Conservation (phyloP, 2,329 filamentous ascomycete genomes). For the Allantophomopsis lycopodina region DNA sequence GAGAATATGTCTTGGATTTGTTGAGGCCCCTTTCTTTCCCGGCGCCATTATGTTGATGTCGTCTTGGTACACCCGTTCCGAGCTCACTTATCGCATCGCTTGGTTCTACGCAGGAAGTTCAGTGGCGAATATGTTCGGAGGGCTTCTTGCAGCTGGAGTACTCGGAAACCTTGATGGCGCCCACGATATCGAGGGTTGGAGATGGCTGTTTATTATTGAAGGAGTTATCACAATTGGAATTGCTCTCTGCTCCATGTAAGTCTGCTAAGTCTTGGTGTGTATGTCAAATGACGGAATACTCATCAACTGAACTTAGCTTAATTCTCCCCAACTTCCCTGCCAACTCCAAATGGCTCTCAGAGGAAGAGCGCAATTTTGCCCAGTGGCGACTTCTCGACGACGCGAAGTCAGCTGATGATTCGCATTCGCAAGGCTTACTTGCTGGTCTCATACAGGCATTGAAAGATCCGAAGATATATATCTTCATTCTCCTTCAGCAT, state of each 20-base stretch:
- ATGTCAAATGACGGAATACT: neutral
- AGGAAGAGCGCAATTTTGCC: slow-evolving; percentile 1
- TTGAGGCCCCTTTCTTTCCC: slow-evolving; percentile 29
- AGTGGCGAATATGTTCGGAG: slow-evolving; percentile 24
- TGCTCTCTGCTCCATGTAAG: slow-evolving; percentile 2
- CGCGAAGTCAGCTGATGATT: neutral
- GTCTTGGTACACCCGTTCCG: slow-evolving; percentile 25
- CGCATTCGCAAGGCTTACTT: neutral
- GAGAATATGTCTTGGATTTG: slow-evolving; percentile 17
- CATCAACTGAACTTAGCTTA: slow-evolving; percentile 7
- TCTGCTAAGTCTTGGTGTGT: slow-evolving; percentile 1
- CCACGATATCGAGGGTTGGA: slow-evolving; percentile 7
- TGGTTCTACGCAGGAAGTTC: slow-evolving; percentile 16
- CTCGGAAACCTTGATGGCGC: slow-evolving; percentile 3
- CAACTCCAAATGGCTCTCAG: slow-evolving; percentile 1
- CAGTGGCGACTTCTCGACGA: slow-evolving; percentile 2
- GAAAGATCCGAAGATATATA: slow-evolving; percentile 1
- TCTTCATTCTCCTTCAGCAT: neutral
- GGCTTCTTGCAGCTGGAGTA: slow-evolving; percentile 25
- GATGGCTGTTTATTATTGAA: slow-evolving; percentile 17
- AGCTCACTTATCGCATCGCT: slow-evolving; percentile 29
- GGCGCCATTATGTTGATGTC: slow-evolving; percentile 30
- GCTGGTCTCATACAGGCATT: slow-evolving; percentile 1
- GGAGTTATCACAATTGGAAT: slow-evolving; percentile 5
- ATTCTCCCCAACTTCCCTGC: slow-evolving; percentile 34